These are phyloP conservation scores for Skeletonema menzelii DNA, from an alignment of 108 stramenopile species.

Conservation along the genomic window DNA sequence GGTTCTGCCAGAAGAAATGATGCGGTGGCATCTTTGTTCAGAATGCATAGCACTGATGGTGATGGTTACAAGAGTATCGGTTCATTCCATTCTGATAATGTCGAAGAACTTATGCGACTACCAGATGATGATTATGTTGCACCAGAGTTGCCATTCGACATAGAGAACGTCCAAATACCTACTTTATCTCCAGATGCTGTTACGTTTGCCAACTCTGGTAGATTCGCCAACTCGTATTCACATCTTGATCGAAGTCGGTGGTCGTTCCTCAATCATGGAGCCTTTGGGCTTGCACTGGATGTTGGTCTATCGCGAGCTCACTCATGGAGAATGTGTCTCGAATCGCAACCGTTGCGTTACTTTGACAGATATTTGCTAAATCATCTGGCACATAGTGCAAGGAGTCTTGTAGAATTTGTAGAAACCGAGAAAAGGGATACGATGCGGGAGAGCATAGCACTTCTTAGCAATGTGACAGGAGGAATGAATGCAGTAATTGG, in stretches of 20 bases:
- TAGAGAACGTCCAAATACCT: background rate
- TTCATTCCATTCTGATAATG: conserved; percentile 62
- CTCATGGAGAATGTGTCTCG: conserved; percentile 63
- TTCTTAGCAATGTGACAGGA: conserved; percentile 57
- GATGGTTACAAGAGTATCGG: conserved; percentile 70
- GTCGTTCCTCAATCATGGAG: conserved; percentile 51
- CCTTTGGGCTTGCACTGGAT: conserved; percentile 64
- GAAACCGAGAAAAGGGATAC: conserved; percentile 12
- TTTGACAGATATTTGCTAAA: conserved; percentile 75
- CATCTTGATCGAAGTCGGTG: conserved; percentile 22
- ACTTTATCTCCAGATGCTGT: background rate
- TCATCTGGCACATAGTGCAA: conserved; percentile 59
- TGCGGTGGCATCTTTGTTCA: too few relatives aligned
- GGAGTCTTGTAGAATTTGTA: conserved; percentile 58
- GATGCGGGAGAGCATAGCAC: conserved; percentile 35
- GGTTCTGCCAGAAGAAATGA: background rate
- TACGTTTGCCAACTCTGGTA: conserved; percentile 17
- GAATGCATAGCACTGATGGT: conserved; percentile 10
- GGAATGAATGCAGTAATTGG: conserved; percentile 67
- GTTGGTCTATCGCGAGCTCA: conserved; percentile 59
- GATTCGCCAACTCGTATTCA: conserved; percentile 3
- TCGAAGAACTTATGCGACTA: conserved; percentile 53
- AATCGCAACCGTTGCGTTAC: conserved; percentile 71
- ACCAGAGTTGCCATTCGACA: conserved; percentile 57
- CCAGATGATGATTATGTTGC: conserved; percentile 43